Evolutionary conservation across 441 rosid genomes (phyloP).

Genomic region (Arabidopsis hybrid): DNA sequence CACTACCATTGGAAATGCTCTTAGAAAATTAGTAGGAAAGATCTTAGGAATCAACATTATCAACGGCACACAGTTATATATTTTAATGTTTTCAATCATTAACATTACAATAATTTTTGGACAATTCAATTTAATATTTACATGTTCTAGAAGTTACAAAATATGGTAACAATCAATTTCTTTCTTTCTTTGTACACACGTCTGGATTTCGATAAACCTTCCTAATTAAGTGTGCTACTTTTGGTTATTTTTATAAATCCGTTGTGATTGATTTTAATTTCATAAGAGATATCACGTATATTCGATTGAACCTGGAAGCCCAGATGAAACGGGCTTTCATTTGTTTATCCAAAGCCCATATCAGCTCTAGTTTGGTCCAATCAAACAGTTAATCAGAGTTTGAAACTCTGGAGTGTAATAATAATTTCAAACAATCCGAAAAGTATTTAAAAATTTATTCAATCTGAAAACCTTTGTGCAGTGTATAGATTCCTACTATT

Average conservation of each 20-base stretch:
- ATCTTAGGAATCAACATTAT: slow-evolving; percentile 33
- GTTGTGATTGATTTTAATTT: too few relatives aligned
- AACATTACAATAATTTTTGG: neutral
- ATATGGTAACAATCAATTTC: neutral
- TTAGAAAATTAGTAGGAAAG: slow-evolving; percentile 22
- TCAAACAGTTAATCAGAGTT: neutral
- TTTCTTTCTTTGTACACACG: neutral
- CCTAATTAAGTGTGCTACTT: too few relatives aligned
- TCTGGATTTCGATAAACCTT: too few relatives aligned
- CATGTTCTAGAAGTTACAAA: neutral
- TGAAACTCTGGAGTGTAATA: neutral
- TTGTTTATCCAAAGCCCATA: slow-evolving; percentile 22
- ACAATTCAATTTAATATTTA: neutral
- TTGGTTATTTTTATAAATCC: too few relatives aligned
- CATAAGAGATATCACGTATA: too few relatives aligned
- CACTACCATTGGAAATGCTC: too few relatives aligned
- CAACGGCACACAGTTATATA: slow-evolving; percentile 2
- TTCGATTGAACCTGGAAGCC: neutral
- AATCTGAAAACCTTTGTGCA: neutral
- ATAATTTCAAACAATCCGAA: neutral
- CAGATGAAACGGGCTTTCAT: slow-evolving; percentile 10
- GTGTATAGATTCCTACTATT: slow-evolving; percentile 15
- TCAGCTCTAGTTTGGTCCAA: neutral
- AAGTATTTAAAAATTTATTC: neutral
- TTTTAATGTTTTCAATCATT: slow-evolving; percentile 1